Base-by-base conservation (phyloP, 768 basidiomycete species). In the Melanogaster broomeanus region DNA sequence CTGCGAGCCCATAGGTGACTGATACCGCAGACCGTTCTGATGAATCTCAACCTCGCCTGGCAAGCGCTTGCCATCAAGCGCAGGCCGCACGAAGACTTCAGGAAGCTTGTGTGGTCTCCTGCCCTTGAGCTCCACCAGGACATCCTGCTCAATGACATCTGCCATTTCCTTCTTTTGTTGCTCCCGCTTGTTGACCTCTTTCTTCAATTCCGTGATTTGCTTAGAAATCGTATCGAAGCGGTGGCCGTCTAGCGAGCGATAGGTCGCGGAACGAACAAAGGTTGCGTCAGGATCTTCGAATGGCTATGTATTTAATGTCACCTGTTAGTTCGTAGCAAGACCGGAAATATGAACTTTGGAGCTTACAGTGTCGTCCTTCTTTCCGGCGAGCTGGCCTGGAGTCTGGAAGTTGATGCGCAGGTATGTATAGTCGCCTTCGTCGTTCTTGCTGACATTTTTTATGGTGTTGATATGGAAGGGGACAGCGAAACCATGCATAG, bases 11-110 rank as follows among this genome's bases (percentile, higher is more conserved):
- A 88, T 81, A 2, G 86, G 86, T 18, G 91, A 93, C 58, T 88
- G 83, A 69, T 98, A 98, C 31, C 96, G 82, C 49, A 98, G 79
- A 77, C 97, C 97, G 63, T 98, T 99, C 68, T 93, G 87, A 66
- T 99, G 97, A 31, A 99, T 93, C 65, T 99, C 97, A 19, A 98
- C 90, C 67, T 98, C 96, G n/a, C 97, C 97, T 5, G 95, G 90
- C 13, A 95, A 75, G 24, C 94, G 83, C 72, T 98, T 99, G 21
- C 93, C 94, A 61, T 99, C 97, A 27, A 94, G 78, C 6, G 93
- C 90, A 22, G 97, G 97, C 15, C 95, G 83, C 43, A 97, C 85
- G 64, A 95, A 95, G 1, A 95, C 92, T 66, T 98, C 94, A 4
- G 88, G 85, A 61, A 98, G 81, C 62, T 88, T 90, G 52, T 80